A percentile compares a stretch with the other conserved stretches of the same genome.
These are phyloP conservation scores for Geranomyces variabilis DNA, from an alignment of 192 early-diverging fungal genomes.

Conservation along the genomic window DNA sequence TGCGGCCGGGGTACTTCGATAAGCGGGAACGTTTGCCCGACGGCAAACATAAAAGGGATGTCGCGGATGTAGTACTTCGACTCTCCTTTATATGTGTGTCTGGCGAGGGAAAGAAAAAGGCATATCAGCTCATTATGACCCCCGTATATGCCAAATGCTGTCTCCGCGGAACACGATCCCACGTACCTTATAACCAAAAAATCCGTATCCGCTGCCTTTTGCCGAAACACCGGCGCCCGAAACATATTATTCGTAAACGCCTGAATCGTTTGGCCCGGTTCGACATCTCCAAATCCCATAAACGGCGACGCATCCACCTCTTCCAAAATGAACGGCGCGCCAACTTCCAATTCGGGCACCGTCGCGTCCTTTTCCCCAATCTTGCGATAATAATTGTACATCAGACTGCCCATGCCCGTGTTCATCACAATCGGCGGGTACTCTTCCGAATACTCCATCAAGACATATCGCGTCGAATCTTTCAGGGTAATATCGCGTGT, in stretches of 20 bases:
- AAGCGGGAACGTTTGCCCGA: conserved; percentile 93
- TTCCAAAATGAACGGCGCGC: conserved; percentile 84
- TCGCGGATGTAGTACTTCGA: conserved; percentile 85
- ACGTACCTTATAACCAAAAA: conserved; percentile 78
- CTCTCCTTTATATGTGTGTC: conserved; percentile 75
- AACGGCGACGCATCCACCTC: conserved; percentile 92
- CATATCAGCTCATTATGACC: background rate
- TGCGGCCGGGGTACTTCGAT: conserved; percentile 95
- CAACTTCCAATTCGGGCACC: conserved; percentile 76
- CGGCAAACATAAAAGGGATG: conserved; percentile 78
- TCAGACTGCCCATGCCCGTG: conserved; percentile 90
- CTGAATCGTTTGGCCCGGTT: conserved; percentile 86
- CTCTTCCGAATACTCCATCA: conserved; percentile 94
- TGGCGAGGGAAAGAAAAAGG: background rate
- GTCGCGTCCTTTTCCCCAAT: conserved; percentile 76
- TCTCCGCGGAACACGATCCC: background rate
- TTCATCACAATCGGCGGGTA: conserved; percentile 92
- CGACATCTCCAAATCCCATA: conserved; percentile 91
- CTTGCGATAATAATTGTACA: conserved; percentile 97
- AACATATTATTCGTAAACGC: conserved; percentile 93
- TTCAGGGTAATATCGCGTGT: conserved; percentile 88
- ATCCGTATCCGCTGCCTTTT: conserved; percentile 71
- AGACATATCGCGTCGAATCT: conserved; percentile 78
- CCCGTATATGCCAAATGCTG: background rate
- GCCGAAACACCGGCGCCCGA: conserved; percentile 88